Percentiles rank a stretch among this genome's conserved stretches.
These are phyloP conservation scores for Mortierella sp. DNA, from an alignment of 371 early-diverging fungal genomes.

Conservation along the genomic window DNA sequence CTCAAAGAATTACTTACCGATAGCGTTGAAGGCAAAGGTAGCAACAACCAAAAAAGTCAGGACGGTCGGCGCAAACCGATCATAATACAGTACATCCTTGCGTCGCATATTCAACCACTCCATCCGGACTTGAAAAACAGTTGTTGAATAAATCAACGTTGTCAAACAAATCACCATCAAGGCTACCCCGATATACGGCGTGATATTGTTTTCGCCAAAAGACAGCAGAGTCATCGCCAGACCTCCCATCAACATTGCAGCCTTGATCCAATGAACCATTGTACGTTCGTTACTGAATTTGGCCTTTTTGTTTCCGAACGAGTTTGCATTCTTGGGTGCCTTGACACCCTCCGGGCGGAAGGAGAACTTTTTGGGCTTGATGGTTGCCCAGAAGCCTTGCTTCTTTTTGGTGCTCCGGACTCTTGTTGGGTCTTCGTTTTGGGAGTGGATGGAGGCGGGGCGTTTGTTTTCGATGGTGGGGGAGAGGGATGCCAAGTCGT, in stretches of 20 bases:
- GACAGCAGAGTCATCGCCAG: slow-evolving; percentile 32
- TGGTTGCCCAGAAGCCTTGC: slow-evolving; percentile 6
- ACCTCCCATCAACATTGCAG: slow-evolving; percentile 27
- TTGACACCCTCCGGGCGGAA: slow-evolving; percentile 19
- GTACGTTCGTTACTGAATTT: slow-evolving; percentile 41
- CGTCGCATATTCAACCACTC: slow-evolving; percentile 39
- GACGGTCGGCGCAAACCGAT: slow-evolving; percentile 22
- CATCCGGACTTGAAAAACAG: slow-evolving; percentile 39
- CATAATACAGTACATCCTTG: slow-evolving; percentile 29
- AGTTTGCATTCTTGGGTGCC: slow-evolving; percentile 12
- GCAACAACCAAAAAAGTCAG: slow-evolving; percentile 7
- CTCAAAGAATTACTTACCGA: slow-evolving; percentile 8
- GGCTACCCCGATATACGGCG: slow-evolving; percentile 26
- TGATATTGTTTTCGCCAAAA: slow-evolving; percentile 25
- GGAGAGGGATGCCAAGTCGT: background rate
- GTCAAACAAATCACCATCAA: slow-evolving; percentile 27
- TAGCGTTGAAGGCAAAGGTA: slow-evolving; percentile 15
- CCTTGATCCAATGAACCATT: slow-evolving; percentile 41
- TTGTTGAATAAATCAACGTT: slow-evolving; percentile 25
- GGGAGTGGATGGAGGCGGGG: background rate
- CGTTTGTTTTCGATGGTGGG: background rate
- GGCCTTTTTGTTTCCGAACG: slow-evolving; percentile 34
- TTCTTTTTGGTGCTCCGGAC: background rate
- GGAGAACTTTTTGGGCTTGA: slow-evolving; percentile 16
- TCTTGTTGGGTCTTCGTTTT: background rate